Evolutionary conservation across 2,329 filamentous ascomycete genomes (phyloP), one percentile per base, ranked within the genome.

Genomic region (Sphaerostilbella broomeana): DNA sequence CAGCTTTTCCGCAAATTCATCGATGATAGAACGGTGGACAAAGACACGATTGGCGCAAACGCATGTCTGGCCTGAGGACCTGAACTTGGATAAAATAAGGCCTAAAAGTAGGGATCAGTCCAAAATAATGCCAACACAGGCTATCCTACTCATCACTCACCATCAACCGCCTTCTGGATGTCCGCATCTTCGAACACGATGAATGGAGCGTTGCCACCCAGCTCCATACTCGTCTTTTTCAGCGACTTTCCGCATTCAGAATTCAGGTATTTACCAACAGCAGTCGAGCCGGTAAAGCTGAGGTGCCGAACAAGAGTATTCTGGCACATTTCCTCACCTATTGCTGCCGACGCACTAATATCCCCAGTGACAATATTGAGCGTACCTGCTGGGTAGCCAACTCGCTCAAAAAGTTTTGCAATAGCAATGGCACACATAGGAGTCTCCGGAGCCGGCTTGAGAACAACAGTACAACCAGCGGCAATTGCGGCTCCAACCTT

Each of bases 21-120:
- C 79, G 62, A 88, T 85, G 55, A 89, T 74, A 40, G 74, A 77
- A 28, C 71, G 68, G 60, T 89, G 84, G 4, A 89, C 72, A 58
- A 81, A 87, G 46, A 89, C 74, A 13, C 84, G 71, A 64, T 90
- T 89, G 5, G 83, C 82, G 54, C 82, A 86, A 12, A 95, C 87
- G 59, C 89, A 95, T 0, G 88, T 95, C 69, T 95, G 89, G 21
- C 89, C 89, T 0, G 84, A 89, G 19, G 79, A 84, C 41, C 88
- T 82, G 76, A 94, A 95, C 62, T 95, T 95, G 54, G 77, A 85
- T 15, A 79, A 65, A 36, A 94, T 73, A 22, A 85, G n/a, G n/a
- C n/a, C n/a, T n/a, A n/a, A n/a, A n/a, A n/a, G n/a, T n/a, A n/a
- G n/a, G n/a, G n/a, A n/a, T n/a, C n/a, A n/a, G n/a, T n/a, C n/a